Percentiles rank a stretch among this genome's conserved stretches.
Conservation (phyloP, 2,329 filamentous ascomycete genomes). For the Drechslerella coelobrocha region DNA sequence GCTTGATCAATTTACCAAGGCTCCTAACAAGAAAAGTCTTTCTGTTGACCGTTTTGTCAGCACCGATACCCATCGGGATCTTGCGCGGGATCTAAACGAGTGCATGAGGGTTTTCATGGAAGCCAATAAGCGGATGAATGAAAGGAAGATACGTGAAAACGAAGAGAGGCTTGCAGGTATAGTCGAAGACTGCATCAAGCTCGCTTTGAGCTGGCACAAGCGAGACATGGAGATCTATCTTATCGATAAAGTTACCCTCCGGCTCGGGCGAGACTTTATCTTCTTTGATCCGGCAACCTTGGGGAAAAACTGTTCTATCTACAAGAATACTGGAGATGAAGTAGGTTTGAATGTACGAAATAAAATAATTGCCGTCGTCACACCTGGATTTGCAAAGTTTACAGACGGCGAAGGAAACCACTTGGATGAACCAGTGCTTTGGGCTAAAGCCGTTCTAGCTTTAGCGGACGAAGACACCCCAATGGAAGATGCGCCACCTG, state of each 20-base stretch:
- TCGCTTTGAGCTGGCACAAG: conserved; percentile 23
- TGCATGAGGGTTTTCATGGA: conserved; percentile 21
- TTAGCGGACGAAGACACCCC: conserved; percentile 2
- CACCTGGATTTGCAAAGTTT: conserved; percentile 17
- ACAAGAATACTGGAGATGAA: conserved; percentile 7
- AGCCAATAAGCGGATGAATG: background rate
- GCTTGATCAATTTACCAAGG: background rate
- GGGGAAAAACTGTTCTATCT: conserved; percentile 1
- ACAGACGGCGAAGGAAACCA: conserved; percentile 6
- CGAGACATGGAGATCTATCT: background rate
- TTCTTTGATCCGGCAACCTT: no score
- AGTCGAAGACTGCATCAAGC: background rate
- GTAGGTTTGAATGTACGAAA: background rate
- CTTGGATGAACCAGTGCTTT: background rate
- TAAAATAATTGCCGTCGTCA: conserved; percentile 10
- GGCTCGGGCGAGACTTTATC: background rate
- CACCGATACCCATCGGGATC: background rate
- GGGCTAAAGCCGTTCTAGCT: conserved; percentile 15
- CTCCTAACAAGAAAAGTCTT: background rate
- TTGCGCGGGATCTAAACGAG: background rate
- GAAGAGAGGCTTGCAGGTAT: conserved; percentile 2
- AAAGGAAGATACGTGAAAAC: background rate
- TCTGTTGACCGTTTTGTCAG: background rate
- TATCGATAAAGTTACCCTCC: background rate
- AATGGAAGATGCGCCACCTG: background rate